Conservation (phyloP, 73 alveolate genomes). For the Tetrahymena malaccensis region DNA sequence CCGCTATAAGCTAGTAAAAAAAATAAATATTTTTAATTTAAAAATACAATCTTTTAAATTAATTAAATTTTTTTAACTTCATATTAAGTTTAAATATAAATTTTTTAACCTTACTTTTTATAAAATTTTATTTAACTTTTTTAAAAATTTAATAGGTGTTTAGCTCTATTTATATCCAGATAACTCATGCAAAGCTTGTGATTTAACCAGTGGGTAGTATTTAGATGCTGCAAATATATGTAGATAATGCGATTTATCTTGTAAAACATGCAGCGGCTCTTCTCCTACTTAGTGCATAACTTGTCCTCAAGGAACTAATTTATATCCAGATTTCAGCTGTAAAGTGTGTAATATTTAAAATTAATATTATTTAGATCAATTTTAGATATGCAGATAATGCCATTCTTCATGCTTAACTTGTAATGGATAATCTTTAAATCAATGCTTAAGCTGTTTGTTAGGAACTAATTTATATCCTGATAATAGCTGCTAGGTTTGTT, state of each 20-base stretch:
- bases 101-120: background rate
- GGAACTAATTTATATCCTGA: background rate
- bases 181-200: background rate
- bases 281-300: background rate
- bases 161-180: background rate
- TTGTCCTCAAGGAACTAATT: background rate
- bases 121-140: too few species aligned
- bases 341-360: background rate
- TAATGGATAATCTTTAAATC: background rate
- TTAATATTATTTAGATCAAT: background rate
- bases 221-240: background rate
- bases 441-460: background rate
- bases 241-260: background rate
- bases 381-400: background rate
- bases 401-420: background rate
- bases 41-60: too few species aligned
- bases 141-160: background rate
- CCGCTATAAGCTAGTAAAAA: background rate
- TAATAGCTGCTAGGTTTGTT: background rate
- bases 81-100: too few species aligned
- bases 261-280: background rate
- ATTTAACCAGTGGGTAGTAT: background rate
- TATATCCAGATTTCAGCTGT: background rate
- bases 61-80: too few species aligned
- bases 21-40: too few species aligned